Evolutionary conservation across 768 basidiomycete species (phyloP).

Genomic region (Boletus patriciae): DNA sequence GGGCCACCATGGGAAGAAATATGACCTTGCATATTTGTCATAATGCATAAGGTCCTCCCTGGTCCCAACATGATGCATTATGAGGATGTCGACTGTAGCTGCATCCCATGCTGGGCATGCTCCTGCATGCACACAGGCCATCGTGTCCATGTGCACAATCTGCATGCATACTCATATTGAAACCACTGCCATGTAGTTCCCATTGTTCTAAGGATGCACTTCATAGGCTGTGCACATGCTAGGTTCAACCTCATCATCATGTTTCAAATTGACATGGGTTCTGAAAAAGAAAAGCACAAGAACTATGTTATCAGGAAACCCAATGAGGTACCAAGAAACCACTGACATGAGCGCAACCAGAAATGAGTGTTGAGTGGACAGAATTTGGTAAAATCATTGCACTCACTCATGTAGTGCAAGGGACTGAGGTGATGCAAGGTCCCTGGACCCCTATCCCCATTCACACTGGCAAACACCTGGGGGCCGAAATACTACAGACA

Average conservation of each 20-base stretch:
- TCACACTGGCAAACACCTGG: not conserved
- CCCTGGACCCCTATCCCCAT: not conserved
- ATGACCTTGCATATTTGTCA: too few relatives aligned
- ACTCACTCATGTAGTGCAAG: not conserved
- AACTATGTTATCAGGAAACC: too few relatives aligned
- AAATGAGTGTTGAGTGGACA: not conserved
- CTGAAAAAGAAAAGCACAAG: not conserved
- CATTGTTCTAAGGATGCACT: not conserved
- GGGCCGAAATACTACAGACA: not conserved
- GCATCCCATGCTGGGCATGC: too few relatives aligned
- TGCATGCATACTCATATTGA: too few relatives aligned
- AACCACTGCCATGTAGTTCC: not conserved
- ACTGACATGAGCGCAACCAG: too few relatives aligned
- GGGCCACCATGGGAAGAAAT: too few relatives aligned
- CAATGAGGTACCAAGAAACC: too few relatives aligned
- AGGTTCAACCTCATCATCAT: not conserved
- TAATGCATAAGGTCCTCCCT: too few relatives aligned
- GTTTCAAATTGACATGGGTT: not conserved
- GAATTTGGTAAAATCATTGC: not conserved
- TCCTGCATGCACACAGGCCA: too few relatives aligned
- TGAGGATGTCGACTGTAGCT: too few relatives aligned
- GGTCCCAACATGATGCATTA: too few relatives aligned
- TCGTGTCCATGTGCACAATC: too few relatives aligned
- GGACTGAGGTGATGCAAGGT: not conserved
- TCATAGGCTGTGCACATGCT: constrained; percentile 18